Conservation (phyloP, 768 basidiomycete species). For the Pleurotus eryngii region DNA sequence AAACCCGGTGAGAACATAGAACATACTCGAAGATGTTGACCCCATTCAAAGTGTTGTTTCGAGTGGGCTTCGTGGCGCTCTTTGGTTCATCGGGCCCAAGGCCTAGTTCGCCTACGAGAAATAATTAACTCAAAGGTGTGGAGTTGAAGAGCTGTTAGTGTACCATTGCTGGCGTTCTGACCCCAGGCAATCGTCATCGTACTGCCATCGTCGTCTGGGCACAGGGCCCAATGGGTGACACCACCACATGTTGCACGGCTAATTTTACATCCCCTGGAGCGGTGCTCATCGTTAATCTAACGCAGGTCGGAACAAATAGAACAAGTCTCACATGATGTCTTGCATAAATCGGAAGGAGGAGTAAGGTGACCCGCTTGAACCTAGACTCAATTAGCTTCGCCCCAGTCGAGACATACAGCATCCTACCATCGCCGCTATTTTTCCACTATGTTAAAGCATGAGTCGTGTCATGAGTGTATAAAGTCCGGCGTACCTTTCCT, state of each 20-base stretch:
- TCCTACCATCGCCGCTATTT: slow-evolving; percentile 84
- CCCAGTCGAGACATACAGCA: neutral
- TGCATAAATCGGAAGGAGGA: slow-evolving; percentile 85
- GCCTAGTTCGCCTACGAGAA: slow-evolving; percentile 65
- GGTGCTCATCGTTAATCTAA: neutral
- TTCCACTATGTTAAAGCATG: slow-evolving; percentile 66
- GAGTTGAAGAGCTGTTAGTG: slow-evolving; percentile 4
- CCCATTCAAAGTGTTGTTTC: slow-evolving; percentile 65
- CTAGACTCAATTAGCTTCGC: slow-evolving; percentile 28
- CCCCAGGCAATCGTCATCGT: slow-evolving; percentile 86
- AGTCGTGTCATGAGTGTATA: neutral
- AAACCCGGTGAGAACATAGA: neutral
- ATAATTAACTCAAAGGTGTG: neutral
- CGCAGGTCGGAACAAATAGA: neutral
- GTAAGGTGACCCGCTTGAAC: slow-evolving; percentile 86
- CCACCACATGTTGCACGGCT: slow-evolving; percentile 71
- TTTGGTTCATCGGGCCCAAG: slow-evolving; percentile 79
- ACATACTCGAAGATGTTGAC: slow-evolving; percentile 77
- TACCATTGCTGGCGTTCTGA: slow-evolving; percentile 83
- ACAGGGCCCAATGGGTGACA: slow-evolving; percentile 82
- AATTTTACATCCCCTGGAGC: slow-evolving; percentile 73
- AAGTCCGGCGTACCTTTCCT: slow-evolving; percentile 51
- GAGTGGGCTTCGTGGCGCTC: slow-evolving; percentile 80
- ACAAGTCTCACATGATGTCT: slow-evolving; percentile 67
- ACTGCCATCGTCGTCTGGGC: slow-evolving; percentile 69